Base-by-base conservation (phyloP, 1,284 basidiomycete genomes). In the Pseudomicrostroma phylloplanum region DNA sequence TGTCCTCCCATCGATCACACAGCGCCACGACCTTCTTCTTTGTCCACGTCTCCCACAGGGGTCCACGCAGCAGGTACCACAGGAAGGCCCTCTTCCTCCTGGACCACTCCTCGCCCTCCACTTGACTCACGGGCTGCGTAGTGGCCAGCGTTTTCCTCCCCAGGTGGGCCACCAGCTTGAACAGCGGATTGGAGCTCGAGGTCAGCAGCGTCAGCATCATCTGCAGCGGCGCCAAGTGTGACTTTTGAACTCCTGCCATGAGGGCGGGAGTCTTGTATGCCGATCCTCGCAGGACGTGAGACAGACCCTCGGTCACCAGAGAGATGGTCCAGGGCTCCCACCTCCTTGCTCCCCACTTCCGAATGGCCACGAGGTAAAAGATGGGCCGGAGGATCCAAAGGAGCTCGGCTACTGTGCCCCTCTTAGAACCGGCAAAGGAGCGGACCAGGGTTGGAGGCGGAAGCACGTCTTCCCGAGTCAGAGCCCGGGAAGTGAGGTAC, bases 31-130 rank as follows among this genome's bases (percentile, higher is more conserved):
- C 51, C 17, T 25, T 17, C 13, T 15, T 13, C 15, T 25, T 19
- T 13, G 21, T 54, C 21, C 26, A 54, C 51, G 13, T 25, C n/a
- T 89, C 82, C 93, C 93, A 97, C 60, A 93, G 85, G 4, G 89
- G 87, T 26, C 92, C 92, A 42, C 91, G 86, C 66, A 96, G 82
- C 57, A 96, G 83, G 79, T 93, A 93, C 86, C 88, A 90, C 4
- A 48, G 43, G 63, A 96, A 84, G 67, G 89, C 87, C 55, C 88
- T 84, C 77, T 92, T 90, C 67, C 91, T 83, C 58, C 85, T 84
- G 17, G 89, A 86, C 74, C 94, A 90, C 79, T 96, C 92, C 12
- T 80, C 68, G 55, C 68, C 66, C 61, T 82, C 81, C 17, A 81
- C 72, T 36, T 77, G 65, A 36, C 75, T 79, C 60, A 74, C 67